These are phyloP conservation scores for Colletotrichum falcatum DNA, from an alignment of 2,329 filamentous ascomycete genomes.

Conservation along the genomic window DNA sequence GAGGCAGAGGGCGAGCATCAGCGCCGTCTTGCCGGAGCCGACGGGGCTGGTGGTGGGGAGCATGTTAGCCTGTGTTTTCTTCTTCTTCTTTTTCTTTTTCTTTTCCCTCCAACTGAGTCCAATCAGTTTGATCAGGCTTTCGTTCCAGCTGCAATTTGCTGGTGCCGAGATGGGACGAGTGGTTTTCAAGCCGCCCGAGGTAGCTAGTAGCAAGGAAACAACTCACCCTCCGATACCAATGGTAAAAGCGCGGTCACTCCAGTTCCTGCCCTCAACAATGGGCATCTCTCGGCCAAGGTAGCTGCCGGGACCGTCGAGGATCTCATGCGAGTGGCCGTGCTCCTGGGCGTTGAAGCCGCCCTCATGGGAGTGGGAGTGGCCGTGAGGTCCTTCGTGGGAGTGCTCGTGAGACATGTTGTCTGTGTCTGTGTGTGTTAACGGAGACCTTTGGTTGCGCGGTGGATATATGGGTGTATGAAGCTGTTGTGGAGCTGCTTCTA, in stretches of 20 bases:
- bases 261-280: conserved; percentile 87
- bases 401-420: conserved; percentile 55
- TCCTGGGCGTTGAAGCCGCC: conserved; percentile 71
- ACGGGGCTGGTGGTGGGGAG: conserved; percentile 75
- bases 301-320: conserved; percentile 92
- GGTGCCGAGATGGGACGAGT: conserved; percentile 1
- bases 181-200: background rate
- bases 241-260: conserved; percentile 91
- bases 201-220: background rate
- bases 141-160: background rate
- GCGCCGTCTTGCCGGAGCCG: conserved; percentile 94
- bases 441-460: background rate
- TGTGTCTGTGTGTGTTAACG: background rate
- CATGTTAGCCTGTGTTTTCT: conserved; percentile 32
- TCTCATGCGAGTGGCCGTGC: conserved; percentile 96
- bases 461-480: background rate
- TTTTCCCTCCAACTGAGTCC: background rate
- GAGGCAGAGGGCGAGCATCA: conserved; percentile 94
- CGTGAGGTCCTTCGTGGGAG: conserved; percentile 62
- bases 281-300: conserved; percentile 93
- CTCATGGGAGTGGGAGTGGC: conserved; percentile 67
- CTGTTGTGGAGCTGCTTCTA: background rate
- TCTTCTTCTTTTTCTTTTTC: background rate
- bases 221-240: conserved; percentile 96
- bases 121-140: no score